phyloP scores from a whole-genome alignment of 352 stramenopile genomes.

The Globisporangium sylvaticum region DNA sequence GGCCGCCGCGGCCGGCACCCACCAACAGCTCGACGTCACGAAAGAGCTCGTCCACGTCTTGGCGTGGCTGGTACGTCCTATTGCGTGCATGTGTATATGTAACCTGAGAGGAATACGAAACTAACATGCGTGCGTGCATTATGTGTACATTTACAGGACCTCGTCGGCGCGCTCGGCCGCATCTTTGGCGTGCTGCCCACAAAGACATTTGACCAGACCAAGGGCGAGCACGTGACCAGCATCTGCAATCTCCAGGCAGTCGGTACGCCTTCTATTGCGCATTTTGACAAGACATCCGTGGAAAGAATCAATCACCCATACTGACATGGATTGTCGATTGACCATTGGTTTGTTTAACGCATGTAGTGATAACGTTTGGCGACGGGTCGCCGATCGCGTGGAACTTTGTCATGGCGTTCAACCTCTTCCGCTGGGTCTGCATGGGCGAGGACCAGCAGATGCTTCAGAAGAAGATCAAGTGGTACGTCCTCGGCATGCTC shows the following conservation, averaged over 20 bases:
- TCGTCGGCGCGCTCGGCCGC: constrained; percentile 63
- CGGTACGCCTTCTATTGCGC: constrained; percentile 23
- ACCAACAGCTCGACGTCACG: constrained; percentile 72
- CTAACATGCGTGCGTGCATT: not conserved
- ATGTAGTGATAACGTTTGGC: constrained; percentile 72
- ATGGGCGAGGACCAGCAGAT: constrained; percentile 79
- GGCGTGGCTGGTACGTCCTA: constrained; percentile 53
- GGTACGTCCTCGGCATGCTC: constrained; percentile 61
- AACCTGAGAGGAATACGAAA: constrained; percentile 1
- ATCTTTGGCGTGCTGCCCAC: constrained; percentile 68
- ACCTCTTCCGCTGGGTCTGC: constrained; percentile 82
- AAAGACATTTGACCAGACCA: constrained; percentile 54
- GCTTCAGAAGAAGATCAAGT: constrained; percentile 82
- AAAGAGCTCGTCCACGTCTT: constrained; percentile 86
- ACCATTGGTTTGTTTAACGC: not conserved
- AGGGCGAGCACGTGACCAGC: constrained; percentile 43
- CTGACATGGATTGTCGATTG: not conserved
- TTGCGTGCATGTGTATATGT: not conserved
- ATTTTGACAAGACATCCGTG: not conserved
- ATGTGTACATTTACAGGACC: constrained; percentile 32
- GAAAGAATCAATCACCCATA: not conserved
- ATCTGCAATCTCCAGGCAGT: constrained; percentile 76
- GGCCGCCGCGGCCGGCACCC: constrained; percentile 23
- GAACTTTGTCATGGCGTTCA: constrained; percentile 84
- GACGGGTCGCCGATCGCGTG: constrained; percentile 71